Base-by-base conservation (phyloP, 2,329 filamentous ascomycete species). In the Nemania sp. region DNA sequence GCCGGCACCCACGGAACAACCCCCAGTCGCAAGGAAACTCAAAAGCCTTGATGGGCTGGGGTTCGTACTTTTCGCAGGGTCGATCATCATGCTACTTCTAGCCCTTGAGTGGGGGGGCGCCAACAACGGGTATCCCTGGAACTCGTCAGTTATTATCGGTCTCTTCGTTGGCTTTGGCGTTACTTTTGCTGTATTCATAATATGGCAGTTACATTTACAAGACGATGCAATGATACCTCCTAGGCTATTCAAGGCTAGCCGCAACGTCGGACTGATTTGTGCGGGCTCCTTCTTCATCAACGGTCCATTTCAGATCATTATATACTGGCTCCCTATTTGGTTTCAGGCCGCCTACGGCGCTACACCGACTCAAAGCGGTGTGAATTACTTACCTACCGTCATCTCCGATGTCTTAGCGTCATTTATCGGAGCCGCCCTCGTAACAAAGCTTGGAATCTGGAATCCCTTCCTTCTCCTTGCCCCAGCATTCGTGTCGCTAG, bases 91-190 rank as follows among this genome's bases (percentile, higher is more conserved):
- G 69, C 61, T 74, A 1, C 47, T 74, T 0, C 47, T 74, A 0
- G 69, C 66, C 8, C 56, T 74, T 0, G 66, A 72, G 15, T 74
- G 70, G 71, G 62, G 62, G 11, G 70, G 60, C 6, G 47, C 57
- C 7, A 26, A 55, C 2, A n/a, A n/a, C n/a, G n/a, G n/a, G n/a
- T 71, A 59, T 41, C 22, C 66, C 3, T 74, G 69, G 72, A 24
- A 26, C 5, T 66, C 74, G 68, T 72, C 69, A 0, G 20, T 64
- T 11, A 60, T 77, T 27, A 71, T 75, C 32, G 74, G 73, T 1
- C 61, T 70, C 15, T 62, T 77, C 18, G 71, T 75, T 1, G 70
- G 72, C 1, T 61, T 47, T 24, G 66, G 6, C 0, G 45, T 71
- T 1, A 29, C 52, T 2, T 43, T 68, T 41, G 18, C 57, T 5